Evolutionary conservation across 73 alveolate species (phyloP).

Genomic region (Uronychia setigera): DNA sequence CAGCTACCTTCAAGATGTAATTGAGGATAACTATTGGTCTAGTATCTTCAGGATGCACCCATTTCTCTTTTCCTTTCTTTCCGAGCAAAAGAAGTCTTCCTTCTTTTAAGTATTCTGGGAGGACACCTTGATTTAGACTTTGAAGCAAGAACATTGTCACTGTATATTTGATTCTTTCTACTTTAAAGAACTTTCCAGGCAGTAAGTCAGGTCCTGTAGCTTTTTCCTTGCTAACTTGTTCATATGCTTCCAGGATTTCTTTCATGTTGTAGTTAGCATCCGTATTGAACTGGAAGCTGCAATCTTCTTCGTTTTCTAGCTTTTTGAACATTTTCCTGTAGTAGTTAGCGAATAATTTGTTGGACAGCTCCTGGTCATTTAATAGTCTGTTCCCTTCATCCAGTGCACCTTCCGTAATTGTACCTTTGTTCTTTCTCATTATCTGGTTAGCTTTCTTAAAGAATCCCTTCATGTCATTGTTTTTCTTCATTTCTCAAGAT

Average conservation of each 20-base stretch:
- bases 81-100: too few relatives aligned
- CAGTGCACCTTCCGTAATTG: neutral
- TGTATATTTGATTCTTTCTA: neutral
- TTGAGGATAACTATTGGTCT: too few relatives aligned
- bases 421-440: neutral
- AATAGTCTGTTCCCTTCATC: neutral
- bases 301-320: neutral
- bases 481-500: neutral
- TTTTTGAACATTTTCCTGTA: neutral
- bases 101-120: too few relatives aligned
- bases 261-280: too few relatives aligned
- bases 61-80: too few relatives aligned
- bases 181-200: neutral
- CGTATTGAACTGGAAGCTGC: neutral
- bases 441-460: neutral
- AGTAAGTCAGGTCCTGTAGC: neutral
- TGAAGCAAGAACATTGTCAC: too few relatives aligned
- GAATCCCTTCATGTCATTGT: neutral
- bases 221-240: neutral
- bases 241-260: neutral
- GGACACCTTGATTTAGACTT: too few relatives aligned
- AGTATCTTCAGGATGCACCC: too few relatives aligned
- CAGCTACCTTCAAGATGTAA: too few relatives aligned
- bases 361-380: neutral
- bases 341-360: neutral